Evolutionary conservation across 2,329 filamentous ascomycete genomes (phyloP).

Genomic region (Cercospora zeina): DNA sequence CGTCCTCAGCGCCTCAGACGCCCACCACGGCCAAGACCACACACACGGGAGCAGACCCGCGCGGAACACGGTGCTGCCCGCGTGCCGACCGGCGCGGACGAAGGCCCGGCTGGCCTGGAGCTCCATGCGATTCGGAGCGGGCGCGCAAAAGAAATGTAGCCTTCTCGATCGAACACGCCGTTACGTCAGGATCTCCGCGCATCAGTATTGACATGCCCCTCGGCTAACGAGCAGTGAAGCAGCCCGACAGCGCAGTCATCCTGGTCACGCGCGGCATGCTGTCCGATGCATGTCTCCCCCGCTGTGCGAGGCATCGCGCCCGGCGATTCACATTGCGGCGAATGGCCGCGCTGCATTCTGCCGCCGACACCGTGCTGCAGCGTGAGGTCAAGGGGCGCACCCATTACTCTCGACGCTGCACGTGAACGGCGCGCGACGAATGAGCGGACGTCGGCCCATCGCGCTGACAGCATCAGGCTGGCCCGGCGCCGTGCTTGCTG

Average conservation of each 20-base stretch:
- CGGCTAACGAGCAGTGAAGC: slow-evolving; percentile 19
- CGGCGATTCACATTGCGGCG: slow-evolving; percentile 11
- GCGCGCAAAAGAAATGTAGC: slow-evolving; percentile 15
- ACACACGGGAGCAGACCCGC: neutral
- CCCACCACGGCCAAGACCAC: slow-evolving; percentile 8
- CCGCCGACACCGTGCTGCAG: slow-evolving; percentile 13
- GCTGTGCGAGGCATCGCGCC: slow-evolving; percentile 22
- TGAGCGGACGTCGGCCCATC: slow-evolving; percentile 13
- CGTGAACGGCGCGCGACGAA: slow-evolving; percentile 16
- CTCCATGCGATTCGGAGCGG: slow-evolving; percentile 12
- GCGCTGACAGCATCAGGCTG: slow-evolving; percentile 19
- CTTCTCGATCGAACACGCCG: slow-evolving; percentile 6
- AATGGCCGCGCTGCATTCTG: slow-evolving; percentile 10
- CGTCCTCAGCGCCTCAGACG: no score
- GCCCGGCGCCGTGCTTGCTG: slow-evolving; percentile 11
- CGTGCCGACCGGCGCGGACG: neutral
- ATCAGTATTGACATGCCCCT: slow-evolving; percentile 14
- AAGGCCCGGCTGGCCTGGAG: neutral
- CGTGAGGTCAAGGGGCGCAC: slow-evolving; percentile 15
- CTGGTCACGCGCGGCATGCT: slow-evolving; percentile 24
- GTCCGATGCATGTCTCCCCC: slow-evolving; percentile 20
- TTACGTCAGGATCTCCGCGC: slow-evolving; percentile 23
- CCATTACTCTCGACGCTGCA: slow-evolving; percentile 19
- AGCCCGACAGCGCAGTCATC: slow-evolving; percentile 18
- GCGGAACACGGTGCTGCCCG: neutral